Evolutionary conservation across 2,329 filamentous ascomycete genomes (phyloP).

Genomic region (Lecanosticta acicola): DNA sequence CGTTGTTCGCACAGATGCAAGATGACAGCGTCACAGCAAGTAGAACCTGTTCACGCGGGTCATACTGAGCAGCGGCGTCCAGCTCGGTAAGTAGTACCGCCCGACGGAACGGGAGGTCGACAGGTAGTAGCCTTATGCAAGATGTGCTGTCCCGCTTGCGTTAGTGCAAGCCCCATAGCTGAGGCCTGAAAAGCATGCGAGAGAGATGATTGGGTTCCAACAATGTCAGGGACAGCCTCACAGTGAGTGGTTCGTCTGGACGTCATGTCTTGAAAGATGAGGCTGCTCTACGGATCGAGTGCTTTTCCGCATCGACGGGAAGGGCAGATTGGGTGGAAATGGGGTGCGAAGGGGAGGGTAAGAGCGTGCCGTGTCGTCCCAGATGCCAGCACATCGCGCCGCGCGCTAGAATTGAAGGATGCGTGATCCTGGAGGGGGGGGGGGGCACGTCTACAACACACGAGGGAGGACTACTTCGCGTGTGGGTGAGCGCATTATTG

Average conservation of each 20-base stretch:
- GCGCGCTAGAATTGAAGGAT: constrained; percentile 9
- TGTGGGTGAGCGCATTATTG: too few relatives aligned
- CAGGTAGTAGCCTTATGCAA: constrained; percentile 15
- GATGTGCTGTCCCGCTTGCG: constrained; percentile 21
- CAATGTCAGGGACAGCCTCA: constrained; percentile 19
- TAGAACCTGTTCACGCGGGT: neutral
- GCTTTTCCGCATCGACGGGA: too few relatives aligned
- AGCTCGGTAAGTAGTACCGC: neutral
- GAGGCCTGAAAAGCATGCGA: constrained; percentile 10
- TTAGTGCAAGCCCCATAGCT: constrained; percentile 19
- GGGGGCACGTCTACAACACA: constrained; percentile 1
- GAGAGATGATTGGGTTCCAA: constrained; percentile 19
- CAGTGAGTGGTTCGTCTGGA: constrained; percentile 16
- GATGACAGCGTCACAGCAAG: constrained; percentile 9
- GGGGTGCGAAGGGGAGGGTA: too few relatives aligned
- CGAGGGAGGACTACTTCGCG: too few relatives aligned
- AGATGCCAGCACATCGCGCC: constrained; percentile 7
- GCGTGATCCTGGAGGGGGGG: constrained; percentile 1
- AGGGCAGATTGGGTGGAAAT: too few relatives aligned
- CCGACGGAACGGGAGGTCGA: neutral
- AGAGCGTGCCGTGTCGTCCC: neutral
- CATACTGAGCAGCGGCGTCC: neutral
- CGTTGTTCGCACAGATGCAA: constrained; percentile 16
- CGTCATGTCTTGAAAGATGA: constrained; percentile 12
- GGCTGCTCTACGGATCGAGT: neutral